Evolutionary conservation across 2,329 filamentous ascomycete species (phyloP).

Genomic region (Pseudopithomyces maydicus): DNA sequence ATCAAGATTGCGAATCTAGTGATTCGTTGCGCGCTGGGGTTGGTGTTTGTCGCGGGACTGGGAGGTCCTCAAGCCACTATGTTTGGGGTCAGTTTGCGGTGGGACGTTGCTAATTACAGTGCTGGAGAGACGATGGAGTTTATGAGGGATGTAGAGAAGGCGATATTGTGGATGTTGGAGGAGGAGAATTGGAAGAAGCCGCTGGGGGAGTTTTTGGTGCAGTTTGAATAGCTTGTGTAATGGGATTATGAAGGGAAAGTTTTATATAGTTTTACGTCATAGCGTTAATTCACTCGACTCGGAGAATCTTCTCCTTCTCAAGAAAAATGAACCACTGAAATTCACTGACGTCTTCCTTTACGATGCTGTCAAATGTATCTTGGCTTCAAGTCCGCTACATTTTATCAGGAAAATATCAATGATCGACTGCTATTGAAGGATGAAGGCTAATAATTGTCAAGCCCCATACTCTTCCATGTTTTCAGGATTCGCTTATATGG

Average conservation of each 20-base stretch:
- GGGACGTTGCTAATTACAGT: constrained; percentile 5
- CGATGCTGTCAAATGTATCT: too few relatives aligned
- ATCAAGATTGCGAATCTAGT: background rate
- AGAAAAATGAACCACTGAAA: too few relatives aligned
- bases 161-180: constrained; percentile 5
- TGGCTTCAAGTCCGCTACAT: too few relatives aligned
- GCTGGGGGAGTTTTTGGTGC: background rate
- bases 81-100: constrained; percentile 1
- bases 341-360: too few relatives aligned
- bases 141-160: constrained; percentile 2
- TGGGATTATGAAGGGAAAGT: background rate
- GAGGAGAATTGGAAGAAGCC: background rate
- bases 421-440: too few relatives aligned
- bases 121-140: background rate
- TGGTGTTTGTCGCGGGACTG: constrained; percentile 5
- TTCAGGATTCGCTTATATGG: too few relatives aligned
- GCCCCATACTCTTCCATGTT: too few relatives aligned
- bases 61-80: background rate
- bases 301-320: too few relatives aligned
- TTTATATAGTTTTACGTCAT: too few relatives aligned
- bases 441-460: too few relatives aligned
- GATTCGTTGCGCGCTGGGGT: background rate
- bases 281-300: too few relatives aligned
- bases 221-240: background rate
- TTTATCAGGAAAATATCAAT: too few relatives aligned